phyloP scores from a whole-genome alignment of 2,329 filamentous ascomycete species.

The Madurella fahalii region DNA sequence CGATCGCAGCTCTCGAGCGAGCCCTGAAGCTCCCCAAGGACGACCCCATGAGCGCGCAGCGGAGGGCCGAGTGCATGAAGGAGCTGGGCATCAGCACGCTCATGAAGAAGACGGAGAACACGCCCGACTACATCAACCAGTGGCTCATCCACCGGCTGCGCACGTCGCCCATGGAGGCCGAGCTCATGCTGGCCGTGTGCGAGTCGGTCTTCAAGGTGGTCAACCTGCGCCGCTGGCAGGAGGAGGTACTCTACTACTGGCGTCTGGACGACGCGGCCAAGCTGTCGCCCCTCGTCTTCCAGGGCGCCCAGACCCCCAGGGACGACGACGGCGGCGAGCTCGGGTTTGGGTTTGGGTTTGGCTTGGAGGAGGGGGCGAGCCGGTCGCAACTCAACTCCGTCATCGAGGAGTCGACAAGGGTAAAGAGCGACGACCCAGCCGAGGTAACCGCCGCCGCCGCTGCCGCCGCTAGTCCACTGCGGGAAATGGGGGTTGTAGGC shows the following conservation, averaged over 20 bases:
- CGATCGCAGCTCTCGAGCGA: slow-evolving; percentile 38
- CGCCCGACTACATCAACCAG: slow-evolving; percentile 45
- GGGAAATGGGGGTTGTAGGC: not conserved
- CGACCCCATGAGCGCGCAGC: slow-evolving; percentile 32
- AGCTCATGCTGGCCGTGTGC: slow-evolving; percentile 40
- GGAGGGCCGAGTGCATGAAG: slow-evolving; percentile 42
- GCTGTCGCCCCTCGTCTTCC: slow-evolving; percentile 16
- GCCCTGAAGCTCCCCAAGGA: slow-evolving; percentile 37
- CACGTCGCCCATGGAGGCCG: slow-evolving; percentile 42
- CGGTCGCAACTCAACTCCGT: slow-evolving; percentile 11
- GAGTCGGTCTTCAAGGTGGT: slow-evolving; percentile 30
- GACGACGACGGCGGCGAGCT: slow-evolving; percentile 2
- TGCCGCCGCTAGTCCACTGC: not conserved
- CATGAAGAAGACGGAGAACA: slow-evolving; percentile 37
- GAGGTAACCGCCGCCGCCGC: not conserved
- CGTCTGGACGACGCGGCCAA: slow-evolving; percentile 34
- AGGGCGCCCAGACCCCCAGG: slow-evolving; percentile 18
- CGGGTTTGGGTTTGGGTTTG: not conserved
- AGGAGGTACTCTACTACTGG: slow-evolving; percentile 40
- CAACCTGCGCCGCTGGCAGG: slow-evolving; percentile 38
- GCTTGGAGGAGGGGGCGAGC: not conserved
- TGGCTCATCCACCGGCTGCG: slow-evolving; percentile 52
- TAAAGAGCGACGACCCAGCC: slow-evolving; percentile 10
- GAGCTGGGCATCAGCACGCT: slow-evolving; percentile 47
- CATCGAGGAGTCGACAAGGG: slow-evolving; percentile 6